phyloP scores from a whole-genome alignment of 352 stramenopile genomes.

The Globisporangium canariense region DNA sequence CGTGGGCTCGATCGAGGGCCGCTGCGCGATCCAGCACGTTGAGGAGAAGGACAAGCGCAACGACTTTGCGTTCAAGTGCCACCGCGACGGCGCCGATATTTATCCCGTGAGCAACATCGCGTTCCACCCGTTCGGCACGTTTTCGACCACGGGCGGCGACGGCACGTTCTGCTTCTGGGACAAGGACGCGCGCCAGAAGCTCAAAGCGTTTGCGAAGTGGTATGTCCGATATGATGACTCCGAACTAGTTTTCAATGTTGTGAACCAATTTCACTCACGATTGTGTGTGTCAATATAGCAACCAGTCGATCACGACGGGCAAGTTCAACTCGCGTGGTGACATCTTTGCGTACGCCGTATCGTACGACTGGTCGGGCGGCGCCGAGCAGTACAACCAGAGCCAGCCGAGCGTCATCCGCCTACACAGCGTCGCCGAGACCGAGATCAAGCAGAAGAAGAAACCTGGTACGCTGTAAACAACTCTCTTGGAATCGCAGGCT shows the following conservation, averaged over 20 bases:
- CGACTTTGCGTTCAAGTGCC: conserved; percentile 92
- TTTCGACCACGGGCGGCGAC: conserved; percentile 94
- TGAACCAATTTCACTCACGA: neutral
- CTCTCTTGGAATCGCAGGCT: neutral
- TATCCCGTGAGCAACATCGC: conserved; percentile 88
- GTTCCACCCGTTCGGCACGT: conserved; percentile 94
- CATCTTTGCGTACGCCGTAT: conserved; percentile 95
- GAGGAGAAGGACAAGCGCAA: conserved; percentile 79
- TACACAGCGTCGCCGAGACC: conserved; percentile 90
- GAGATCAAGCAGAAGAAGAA: conserved; percentile 97
- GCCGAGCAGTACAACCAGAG: conserved; percentile 85
- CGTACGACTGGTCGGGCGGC: conserved; percentile 97
- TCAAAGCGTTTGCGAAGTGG: conserved; percentile 90
- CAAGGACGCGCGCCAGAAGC: conserved; percentile 96
- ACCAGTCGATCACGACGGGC: conserved; percentile 89
- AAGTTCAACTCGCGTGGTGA: conserved; percentile 93
- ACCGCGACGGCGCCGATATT: conserved; percentile 85
- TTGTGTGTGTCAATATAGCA: conserved; percentile 28
- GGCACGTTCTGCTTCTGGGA: conserved; percentile 98
- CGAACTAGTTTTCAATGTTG: conserved; percentile 1
- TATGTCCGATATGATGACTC: conserved; percentile 21
- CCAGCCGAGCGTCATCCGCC: conserved; percentile 89
- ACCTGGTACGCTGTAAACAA: conserved; percentile 36
- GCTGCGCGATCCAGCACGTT: conserved; percentile 88
- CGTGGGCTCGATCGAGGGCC: conserved; percentile 90